A percentile compares a stretch with the other conserved stretches of the same genome.
phyloP scores from a whole-genome alignment of 2,329 filamentous ascomycete genomes.

The Nothophoma quercina region DNA sequence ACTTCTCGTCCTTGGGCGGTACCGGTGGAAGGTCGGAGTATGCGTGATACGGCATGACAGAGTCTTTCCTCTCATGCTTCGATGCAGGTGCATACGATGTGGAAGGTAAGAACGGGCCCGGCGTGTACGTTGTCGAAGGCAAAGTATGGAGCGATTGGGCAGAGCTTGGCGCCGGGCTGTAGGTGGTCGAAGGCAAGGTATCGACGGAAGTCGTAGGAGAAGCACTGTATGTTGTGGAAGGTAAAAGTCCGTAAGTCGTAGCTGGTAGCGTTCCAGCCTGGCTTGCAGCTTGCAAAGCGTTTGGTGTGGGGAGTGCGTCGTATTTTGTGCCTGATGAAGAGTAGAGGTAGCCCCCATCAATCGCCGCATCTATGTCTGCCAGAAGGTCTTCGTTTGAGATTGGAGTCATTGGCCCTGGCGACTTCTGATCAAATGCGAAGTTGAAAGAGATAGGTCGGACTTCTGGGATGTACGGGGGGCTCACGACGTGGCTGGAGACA shows the following conservation, averaged over 20 bases:
- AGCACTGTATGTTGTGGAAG: conserved; percentile 7
- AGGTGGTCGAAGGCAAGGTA: conserved; percentile 22
- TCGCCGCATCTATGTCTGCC: conserved; percentile 35
- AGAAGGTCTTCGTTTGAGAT: conserved; percentile 25
- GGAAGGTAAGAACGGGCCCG: conserved; percentile 16
- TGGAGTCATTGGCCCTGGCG: conserved; percentile 12
- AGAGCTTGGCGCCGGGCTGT: not conserved
- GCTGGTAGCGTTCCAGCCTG: conserved; percentile 14
- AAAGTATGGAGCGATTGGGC: not conserved
- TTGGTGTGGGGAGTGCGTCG: conserved; percentile 8
- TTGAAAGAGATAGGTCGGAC: conserved; percentile 22
- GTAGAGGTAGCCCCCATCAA: conserved; percentile 33
- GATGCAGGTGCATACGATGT: conserved; percentile 20
- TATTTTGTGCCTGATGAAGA: conserved; percentile 10
- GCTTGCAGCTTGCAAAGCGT: not conserved
- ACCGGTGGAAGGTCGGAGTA: conserved; percentile 22
- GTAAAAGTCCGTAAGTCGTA: conserved; percentile 17
- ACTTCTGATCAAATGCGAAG: conserved; percentile 26
- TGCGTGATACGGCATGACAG: conserved; percentile 23
- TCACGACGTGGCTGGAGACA: not conserved
- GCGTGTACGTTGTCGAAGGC: conserved; percentile 6
- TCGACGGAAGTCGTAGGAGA: not conserved
- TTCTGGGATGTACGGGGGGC: conserved; percentile 10
- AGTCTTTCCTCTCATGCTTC: conserved; percentile 29
- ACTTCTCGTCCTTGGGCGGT: conserved; percentile 24